Conservation (phyloP, 441 rosid species). For the Biscutella auriculata region DNA sequence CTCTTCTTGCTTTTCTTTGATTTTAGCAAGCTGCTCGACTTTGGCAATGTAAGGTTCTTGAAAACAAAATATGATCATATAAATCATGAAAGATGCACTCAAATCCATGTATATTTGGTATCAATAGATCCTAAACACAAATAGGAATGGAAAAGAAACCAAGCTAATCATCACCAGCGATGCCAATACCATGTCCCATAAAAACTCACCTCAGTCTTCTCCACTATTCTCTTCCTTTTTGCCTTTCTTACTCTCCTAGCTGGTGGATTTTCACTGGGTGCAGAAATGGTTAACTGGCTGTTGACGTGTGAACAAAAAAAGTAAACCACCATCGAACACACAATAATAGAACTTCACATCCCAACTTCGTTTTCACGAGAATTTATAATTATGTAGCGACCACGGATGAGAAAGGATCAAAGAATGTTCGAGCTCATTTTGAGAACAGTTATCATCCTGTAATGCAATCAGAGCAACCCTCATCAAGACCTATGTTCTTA, state of each 20-base stretch:
- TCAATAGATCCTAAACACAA: not conserved
- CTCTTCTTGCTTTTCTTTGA: conserved; percentile 75
- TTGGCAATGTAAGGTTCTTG: conserved; percentile 42
- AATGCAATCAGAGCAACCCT: not conserved
- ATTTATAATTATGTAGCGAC: conserved; percentile 11
- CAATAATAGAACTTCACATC: not conserved
- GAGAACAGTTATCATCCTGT: conserved; percentile 21
- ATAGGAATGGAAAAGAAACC: not conserved
- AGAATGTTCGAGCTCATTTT: conserved; percentile 14
- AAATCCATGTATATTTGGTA: not conserved
- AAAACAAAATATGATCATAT: not conserved
- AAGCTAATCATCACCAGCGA: not conserved
- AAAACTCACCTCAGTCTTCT: conserved; percentile 3
- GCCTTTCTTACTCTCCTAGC: not conserved
- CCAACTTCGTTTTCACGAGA: not conserved
- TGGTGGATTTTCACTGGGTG: conserved; percentile 5
- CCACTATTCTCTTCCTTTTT: not conserved
- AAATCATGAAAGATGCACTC: not conserved
- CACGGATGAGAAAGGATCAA: conserved; percentile 1
- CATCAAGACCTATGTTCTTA: not conserved
- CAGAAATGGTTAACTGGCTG: not conserved
- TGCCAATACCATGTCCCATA: not conserved
- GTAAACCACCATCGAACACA: not conserved
- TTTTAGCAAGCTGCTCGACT: conserved; percentile 47
- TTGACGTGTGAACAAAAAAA: not conserved